Base-by-base conservation (phyloP, 2,329 filamentous ascomycete genomes). In the Colletotrichum costaricense region DNA sequence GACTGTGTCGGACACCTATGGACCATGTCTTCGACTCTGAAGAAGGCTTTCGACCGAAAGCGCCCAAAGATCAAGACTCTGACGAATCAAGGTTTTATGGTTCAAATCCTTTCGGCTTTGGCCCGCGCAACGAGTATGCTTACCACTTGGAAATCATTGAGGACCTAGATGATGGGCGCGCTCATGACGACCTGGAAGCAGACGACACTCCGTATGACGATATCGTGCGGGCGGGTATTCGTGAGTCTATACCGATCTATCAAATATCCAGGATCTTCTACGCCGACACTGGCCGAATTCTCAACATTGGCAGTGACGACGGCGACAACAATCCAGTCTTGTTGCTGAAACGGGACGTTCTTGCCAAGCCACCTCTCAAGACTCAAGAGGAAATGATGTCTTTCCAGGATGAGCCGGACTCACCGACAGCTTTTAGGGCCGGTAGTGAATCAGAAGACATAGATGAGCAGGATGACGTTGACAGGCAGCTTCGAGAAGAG, bases 211-310 rank as follows among this genome's bases (percentile, higher is more conserved):
- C 82, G 1, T 87, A 84, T 59, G 84, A 88, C 59, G 82, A 82
- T 8, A 79, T 89, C 6, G 42, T 76, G 1, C 79, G 78, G 11
- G 84, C 86, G 19, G 88, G 88, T 4, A 86, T 91, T 64, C 82
- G 86, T 49, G 89, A 91, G 73, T 83, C 82, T 0, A 84, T 91
- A n/a, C 88, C 88, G 0, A 82, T 89, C 4, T 81, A 85, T 42
- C 86, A 91, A 78, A 89, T 98, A 5, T 94, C 95, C 6, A 98
- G 97, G 79, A 94, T 98, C 38, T 97, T 98, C 82, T 98, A 98
- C 78, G 95, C 95, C 1, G 94, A 97, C 76, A 97, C 94, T 0
- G 95, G 95, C 22, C 94, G 94, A 77, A 94, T 98, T 11, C 86
- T 98, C 30, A 97, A 97, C 74, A 95, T 98, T 68, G 85, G 86